phyloP scores from a whole-genome alignment of 2,329 filamentous ascomycete species.

The Corynespora cassiicola region DNA sequence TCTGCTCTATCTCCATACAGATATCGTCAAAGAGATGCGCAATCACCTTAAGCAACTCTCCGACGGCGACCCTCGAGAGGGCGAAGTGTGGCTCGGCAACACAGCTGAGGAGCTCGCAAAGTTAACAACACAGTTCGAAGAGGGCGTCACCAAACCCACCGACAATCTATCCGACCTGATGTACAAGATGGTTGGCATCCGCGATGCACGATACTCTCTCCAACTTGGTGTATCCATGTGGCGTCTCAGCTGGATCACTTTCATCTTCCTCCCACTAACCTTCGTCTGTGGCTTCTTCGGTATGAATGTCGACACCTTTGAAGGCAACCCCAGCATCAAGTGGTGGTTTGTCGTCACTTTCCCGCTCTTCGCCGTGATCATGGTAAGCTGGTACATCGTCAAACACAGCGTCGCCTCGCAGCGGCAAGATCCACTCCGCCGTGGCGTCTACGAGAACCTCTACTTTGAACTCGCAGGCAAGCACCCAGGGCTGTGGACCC shows the following conservation, averaged over 20 bases:
- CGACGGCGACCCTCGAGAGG: constrained; percentile 36
- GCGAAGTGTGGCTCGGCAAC: constrained; percentile 49
- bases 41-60: constrained; percentile 51
- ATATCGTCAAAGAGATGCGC: constrained; percentile 55
- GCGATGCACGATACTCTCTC: constrained; percentile 57
- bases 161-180: constrained; percentile 57
- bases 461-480: constrained; percentile 55
- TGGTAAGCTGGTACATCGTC: constrained; percentile 55
- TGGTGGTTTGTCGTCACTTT: constrained; percentile 58
- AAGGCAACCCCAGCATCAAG: constrained; percentile 51
- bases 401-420: constrained; percentile 53
- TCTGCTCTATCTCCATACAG: constrained; percentile 57
- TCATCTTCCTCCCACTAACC: constrained; percentile 72
- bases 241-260: constrained; percentile 71
- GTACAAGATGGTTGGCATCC: constrained; percentile 61
- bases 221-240: constrained; percentile 58
- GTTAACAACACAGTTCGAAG: constrained; percentile 54
- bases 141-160: constrained; percentile 59
- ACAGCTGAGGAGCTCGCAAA: constrained; percentile 53
- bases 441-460: constrained; percentile 59
- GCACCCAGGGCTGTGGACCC: constrained; percentile 57
- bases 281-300: constrained; percentile 58
- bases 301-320: constrained; percentile 60
- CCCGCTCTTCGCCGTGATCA: constrained; percentile 54
- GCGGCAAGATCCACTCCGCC: constrained; percentile 53